Conservation (phyloP, 352 stramenopile species). For the Phytophthora quininea region DNA sequence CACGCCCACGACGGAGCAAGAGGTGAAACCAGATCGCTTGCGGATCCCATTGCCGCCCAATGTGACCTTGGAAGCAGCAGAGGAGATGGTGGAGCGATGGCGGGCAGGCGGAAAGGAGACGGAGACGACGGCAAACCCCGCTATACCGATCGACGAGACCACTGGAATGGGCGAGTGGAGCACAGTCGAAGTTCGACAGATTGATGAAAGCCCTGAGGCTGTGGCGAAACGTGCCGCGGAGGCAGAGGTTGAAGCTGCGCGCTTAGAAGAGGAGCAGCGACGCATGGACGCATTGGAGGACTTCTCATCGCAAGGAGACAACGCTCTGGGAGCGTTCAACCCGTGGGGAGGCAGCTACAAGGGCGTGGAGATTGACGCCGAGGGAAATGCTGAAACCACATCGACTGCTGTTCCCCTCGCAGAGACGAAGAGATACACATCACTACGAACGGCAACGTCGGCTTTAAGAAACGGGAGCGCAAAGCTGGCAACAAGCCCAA, state of each 20-base stretch:
- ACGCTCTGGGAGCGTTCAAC: slow-evolving; percentile 82
- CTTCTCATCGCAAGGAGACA: slow-evolving; percentile 67
- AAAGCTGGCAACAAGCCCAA: slow-evolving; percentile 21
- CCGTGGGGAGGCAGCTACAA: slow-evolving; percentile 87
- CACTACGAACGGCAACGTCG: slow-evolving; percentile 54
- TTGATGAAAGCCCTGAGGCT: slow-evolving; percentile 79
- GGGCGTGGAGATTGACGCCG: slow-evolving; percentile 67
- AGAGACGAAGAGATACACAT: slow-evolving; percentile 63
- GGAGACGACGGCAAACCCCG: slow-evolving; percentile 9
- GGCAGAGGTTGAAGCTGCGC: slow-evolving; percentile 45
- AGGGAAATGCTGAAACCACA: slow-evolving; percentile 1
- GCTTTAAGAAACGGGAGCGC: slow-evolving; percentile 73
- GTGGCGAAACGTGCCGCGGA: slow-evolving; percentile 54
- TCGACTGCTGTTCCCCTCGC: slow-evolving; percentile 15
- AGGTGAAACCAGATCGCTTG: slow-evolving; percentile 44
- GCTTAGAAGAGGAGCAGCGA: slow-evolving; percentile 55
- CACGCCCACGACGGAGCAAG: no score
- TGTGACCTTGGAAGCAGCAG: slow-evolving; percentile 66
- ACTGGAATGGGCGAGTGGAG: slow-evolving; percentile 87
- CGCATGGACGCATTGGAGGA: slow-evolving; percentile 67
- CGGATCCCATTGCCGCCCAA: slow-evolving; percentile 68
- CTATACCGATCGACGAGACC: slow-evolving; percentile 60
- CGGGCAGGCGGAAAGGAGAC: slow-evolving; percentile 30
- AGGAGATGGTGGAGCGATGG: slow-evolving; percentile 65
- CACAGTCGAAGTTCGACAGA: slow-evolving; percentile 72